Conservation (phyloP, 2,329 filamentous ascomycete species). For the Huntiella omanensis region DNA sequence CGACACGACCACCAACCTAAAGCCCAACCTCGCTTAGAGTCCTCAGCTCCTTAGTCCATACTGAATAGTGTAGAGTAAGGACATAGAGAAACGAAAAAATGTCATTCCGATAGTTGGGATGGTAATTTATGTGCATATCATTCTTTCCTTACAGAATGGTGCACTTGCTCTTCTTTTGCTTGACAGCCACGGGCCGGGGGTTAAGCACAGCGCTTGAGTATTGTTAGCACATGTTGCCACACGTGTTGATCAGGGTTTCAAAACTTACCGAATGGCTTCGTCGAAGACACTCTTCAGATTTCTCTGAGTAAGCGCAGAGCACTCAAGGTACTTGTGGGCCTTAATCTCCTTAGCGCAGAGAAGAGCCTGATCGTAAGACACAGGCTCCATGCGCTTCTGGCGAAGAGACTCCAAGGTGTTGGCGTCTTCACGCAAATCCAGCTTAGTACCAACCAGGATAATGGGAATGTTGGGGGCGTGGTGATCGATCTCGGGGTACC, state of each 20-base stretch:
- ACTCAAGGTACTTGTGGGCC: slow-evolving; percentile 95
- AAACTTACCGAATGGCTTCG: slow-evolving; percentile 72
- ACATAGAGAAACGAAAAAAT: too few relatives aligned
- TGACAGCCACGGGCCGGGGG: slow-evolving; percentile 37
- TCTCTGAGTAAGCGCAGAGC: slow-evolving; percentile 86
- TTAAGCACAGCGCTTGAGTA: slow-evolving; percentile 49
- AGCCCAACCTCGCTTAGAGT: neutral
- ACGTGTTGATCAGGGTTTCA: neutral
- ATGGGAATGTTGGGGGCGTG: slow-evolving; percentile 91
- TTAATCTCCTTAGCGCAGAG: slow-evolving; percentile 82
- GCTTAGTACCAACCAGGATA: slow-evolving; percentile 91
- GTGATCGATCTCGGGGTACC: slow-evolving; percentile 94
- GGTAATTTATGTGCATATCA: neutral
- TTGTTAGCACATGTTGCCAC: slow-evolving; percentile 11
- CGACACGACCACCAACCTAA: neutral
- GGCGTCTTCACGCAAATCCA: slow-evolving; percentile 82
- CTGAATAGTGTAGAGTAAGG: too few relatives aligned
- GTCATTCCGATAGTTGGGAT: neutral
- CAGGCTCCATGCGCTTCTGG: slow-evolving; percentile 91
- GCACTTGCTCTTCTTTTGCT: slow-evolving; percentile 50
- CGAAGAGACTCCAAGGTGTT: slow-evolving; percentile 64
- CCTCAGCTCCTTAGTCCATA: too few relatives aligned
- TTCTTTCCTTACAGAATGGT: slow-evolving; percentile 38
- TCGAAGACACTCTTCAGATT: slow-evolving; percentile 98
- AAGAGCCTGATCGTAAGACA: slow-evolving; percentile 82